Evolutionary conservation across 2,329 filamentous ascomycete genomes (phyloP), one percentile per base, ranked within the genome.

Genomic region (Pezizomycotina sp.): DNA sequence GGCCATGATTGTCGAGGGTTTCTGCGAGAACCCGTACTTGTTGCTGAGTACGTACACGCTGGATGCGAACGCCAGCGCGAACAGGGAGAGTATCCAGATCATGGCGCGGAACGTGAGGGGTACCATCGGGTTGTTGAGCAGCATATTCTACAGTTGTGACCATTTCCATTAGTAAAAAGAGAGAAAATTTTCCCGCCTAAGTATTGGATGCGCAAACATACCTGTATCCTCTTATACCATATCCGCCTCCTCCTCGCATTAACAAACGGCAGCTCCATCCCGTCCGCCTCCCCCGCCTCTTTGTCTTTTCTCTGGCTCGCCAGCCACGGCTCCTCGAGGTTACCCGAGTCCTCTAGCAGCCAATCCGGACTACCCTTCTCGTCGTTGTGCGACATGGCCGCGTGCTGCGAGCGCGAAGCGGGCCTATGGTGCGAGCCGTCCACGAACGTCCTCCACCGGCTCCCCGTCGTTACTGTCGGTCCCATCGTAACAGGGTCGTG

Each of bases 1-100:
- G 19, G 86, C 86, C 61, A 95, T 83, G 41, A 83, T 69, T 5
- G 82, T 78, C 33, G 89, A 91, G 24, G 77, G 71, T 19, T 69
- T 72, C 54, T 81, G 74, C 2, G 63, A 58, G 19, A 60, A 56
- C 53, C 56, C 39, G 52, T 60, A 49, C 49, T 57, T 49, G 16
- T 62, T 57, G 36, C 74, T 66, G 35, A 71, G 58, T 48, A 72
- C 61, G 55, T 74, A 80, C 31, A 95, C 83, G 15, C 72, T 73
- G 3, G 66, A 71, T 2, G 83, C 76, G 6, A 98, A 65, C 9
- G 72, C 80, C 15, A 98, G 68, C 4, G 83, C 84, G 36, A 81
- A 64, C 24, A 80, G 68, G 2, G 83, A 92, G 44, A 91, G 91
- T 41, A 74, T 64, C 54, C 92, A 74, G 31, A 92, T 81, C 9